phyloP scores from a whole-genome alignment of 352 stramenopile species.

The Elongisporangium undulatum region DNA sequence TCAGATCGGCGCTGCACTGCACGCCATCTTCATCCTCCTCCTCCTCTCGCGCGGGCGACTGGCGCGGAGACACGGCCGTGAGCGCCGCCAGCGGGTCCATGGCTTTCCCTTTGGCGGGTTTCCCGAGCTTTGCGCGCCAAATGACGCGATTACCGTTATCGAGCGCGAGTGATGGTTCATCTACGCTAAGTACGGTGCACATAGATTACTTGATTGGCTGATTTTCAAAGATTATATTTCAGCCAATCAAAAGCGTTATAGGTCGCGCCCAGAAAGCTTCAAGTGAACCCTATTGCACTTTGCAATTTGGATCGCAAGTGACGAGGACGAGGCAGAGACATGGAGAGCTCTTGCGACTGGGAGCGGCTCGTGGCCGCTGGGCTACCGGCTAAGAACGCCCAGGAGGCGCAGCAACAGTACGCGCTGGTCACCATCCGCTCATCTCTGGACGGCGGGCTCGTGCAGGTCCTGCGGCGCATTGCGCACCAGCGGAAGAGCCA shows the following conservation, averaged over 20 bases:
- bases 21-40: constrained; percentile 5
- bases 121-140: constrained; percentile 9
- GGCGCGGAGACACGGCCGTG: constrained; percentile 24
- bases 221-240: not conserved
- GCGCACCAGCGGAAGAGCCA: not conserved
- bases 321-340: not conserved
- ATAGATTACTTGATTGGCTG: not conserved
- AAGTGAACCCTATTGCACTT: not conserved
- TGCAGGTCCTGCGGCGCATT: not conserved
- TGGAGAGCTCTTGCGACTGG: not conserved
- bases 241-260: not conserved
- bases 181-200: not conserved
- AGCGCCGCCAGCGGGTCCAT: constrained; percentile 23
- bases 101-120: not conserved
- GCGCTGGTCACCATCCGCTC: not conserved
- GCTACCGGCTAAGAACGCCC: not conserved
- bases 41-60: constrained; percentile 2
- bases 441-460: not conserved
- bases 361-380: not conserved
- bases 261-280: not conserved
- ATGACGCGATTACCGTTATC: not conserved
- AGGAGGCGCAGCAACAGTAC: constrained; percentile 1
- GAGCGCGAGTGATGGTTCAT: not conserved
- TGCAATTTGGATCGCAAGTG: not conserved
- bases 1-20: constrained; percentile 65